These are phyloP conservation scores for Dothideomycetidae sp. DNA, from an alignment of 2,329 filamentous ascomycete genomes.

Conservation along the genomic window DNA sequence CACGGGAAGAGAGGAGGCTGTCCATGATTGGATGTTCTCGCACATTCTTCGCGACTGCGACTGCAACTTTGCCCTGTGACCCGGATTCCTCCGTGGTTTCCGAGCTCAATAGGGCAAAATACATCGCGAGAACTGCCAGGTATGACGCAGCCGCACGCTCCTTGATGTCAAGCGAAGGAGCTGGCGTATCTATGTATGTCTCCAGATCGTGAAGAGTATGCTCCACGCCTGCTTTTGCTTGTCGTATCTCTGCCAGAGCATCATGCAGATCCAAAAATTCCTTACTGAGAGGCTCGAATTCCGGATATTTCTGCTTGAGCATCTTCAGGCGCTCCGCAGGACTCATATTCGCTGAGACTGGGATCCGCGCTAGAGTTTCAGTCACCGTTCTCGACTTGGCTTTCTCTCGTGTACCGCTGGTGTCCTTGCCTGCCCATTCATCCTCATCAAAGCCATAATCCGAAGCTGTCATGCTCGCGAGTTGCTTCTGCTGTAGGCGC, in stretches of 20 bases:
- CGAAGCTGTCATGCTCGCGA: constrained; percentile 74
- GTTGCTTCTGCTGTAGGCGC: constrained; percentile 76
- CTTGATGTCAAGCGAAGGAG: constrained; percentile 38
- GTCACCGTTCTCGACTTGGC: constrained; percentile 45
- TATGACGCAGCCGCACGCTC: constrained; percentile 75
- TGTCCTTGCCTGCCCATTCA: constrained; percentile 54
- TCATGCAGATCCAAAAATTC: constrained; percentile 61
- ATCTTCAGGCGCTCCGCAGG: constrained; percentile 61
- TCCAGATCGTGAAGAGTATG: background rate
- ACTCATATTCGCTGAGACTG: constrained; percentile 67
- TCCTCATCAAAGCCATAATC: constrained; percentile 89
- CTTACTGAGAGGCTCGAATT: constrained; percentile 73
- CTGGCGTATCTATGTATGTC: constrained; percentile 3
- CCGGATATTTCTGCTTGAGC: constrained; percentile 70
- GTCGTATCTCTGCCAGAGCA: constrained; percentile 12
- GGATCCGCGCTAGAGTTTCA: constrained; percentile 71
- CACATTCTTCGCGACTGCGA: constrained; percentile 62
- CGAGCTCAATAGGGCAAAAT: constrained; percentile 85
- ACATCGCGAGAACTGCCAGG: constrained; percentile 74
- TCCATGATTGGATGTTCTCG: constrained; percentile 88
- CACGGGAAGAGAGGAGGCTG: constrained; percentile 61
- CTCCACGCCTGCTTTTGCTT: background rate
- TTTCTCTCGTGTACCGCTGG: constrained; percentile 33
- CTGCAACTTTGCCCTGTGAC: no score
- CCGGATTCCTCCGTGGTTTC: constrained; percentile 39